A percentile compares a stretch with the other conserved stretches of the same genome.
Evolutionary conservation across 2,329 filamentous ascomycete species (phyloP).

Genomic region (Epichloe aotearoae): DNA sequence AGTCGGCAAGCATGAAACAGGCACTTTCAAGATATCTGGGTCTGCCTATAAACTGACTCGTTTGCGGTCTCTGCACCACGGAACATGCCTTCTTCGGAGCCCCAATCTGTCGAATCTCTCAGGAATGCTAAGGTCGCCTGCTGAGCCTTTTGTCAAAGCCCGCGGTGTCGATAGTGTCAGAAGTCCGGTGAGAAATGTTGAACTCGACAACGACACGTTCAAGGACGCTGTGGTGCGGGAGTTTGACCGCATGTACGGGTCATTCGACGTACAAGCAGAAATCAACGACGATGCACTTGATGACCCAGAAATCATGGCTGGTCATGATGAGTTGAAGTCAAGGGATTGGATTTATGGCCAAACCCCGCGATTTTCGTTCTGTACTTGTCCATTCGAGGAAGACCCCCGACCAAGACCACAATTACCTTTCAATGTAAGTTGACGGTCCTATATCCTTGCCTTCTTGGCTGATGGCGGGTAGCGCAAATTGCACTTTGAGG

Average conservation of each 20-base stretch:
- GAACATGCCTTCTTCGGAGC: conserved; percentile 72
- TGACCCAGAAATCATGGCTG: conserved; percentile 33
- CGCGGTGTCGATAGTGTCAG: conserved; percentile 86
- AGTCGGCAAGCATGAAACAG: conserved; percentile 4
- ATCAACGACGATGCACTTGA: conserved; percentile 38
- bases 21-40: conserved; percentile 69
- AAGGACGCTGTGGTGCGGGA: conserved; percentile 45
- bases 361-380: conserved; percentile 71
- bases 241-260: conserved; percentile 55
- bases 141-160: conserved; percentile 60
- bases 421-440: conserved; percentile 32
- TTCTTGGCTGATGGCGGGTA: conserved; percentile 6
- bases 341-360: conserved; percentile 70
- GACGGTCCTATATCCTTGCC: too few relatives aligned
- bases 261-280: conserved; percentile 18
- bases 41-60: conserved; percentile 90
- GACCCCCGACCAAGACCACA: conserved; percentile 42
- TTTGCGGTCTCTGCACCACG: conserved; percentile 74
- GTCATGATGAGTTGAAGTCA: conserved; percentile 32
- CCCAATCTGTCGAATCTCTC: conserved; percentile 60
- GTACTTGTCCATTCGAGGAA: conserved; percentile 43
- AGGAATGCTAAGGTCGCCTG: conserved; percentile 62
- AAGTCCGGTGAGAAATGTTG: conserved; percentile 70
- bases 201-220: conserved; percentile 34
- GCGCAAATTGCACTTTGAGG: conserved; percentile 22